Conservation (phyloP, 1,139 yeast species). For the Geotrichum reessii region DNA sequence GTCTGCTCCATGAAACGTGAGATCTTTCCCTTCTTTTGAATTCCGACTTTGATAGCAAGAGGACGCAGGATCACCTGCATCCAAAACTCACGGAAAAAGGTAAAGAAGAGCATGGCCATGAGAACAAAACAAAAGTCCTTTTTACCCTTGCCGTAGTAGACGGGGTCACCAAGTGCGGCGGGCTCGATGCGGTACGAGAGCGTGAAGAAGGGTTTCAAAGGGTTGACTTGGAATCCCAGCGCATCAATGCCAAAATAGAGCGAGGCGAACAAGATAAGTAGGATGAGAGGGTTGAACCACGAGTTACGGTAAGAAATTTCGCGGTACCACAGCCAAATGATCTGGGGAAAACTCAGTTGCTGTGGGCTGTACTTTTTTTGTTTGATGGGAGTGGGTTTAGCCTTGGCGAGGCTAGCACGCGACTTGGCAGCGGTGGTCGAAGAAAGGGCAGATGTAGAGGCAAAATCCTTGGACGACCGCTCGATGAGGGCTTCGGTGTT, state of each 20-base stretch:
- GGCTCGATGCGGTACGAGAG: slow-evolving; percentile 54
- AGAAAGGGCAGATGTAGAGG: not conserved
- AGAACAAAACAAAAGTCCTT: slow-evolving; percentile 76
- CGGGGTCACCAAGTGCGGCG: slow-evolving; percentile 23
- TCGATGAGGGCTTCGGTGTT: slow-evolving; percentile 1
- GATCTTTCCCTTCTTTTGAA: slow-evolving; percentile 53
- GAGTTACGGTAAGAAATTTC: slow-evolving; percentile 67
- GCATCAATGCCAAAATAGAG: slow-evolving; percentile 34
- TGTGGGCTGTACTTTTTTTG: slow-evolving; percentile 8
- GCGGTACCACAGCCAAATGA: slow-evolving; percentile 50
- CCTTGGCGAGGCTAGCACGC: not conserved
- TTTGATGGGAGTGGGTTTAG: not conserved
- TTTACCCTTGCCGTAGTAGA: slow-evolving; percentile 73
- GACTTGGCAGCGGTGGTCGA: not conserved
- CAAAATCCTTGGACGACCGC: not conserved
- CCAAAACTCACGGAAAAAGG: slow-evolving; percentile 81
- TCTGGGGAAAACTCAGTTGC: slow-evolving; percentile 6
- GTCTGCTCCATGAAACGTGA: slow-evolving; percentile 91
- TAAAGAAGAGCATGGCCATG: slow-evolving; percentile 79
- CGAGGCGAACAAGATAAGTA: slow-evolving; percentile 35
- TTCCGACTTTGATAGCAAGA: slow-evolving; percentile 50
- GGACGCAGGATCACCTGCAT: slow-evolving; percentile 83
- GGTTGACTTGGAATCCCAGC: slow-evolving; percentile 43
- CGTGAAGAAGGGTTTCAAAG: slow-evolving; percentile 58
- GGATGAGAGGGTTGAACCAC: slow-evolving; percentile 67